Evolutionary conservation across 805 yeast species (phyloP).

Genomic region (Ogataea allantospora): DNA sequence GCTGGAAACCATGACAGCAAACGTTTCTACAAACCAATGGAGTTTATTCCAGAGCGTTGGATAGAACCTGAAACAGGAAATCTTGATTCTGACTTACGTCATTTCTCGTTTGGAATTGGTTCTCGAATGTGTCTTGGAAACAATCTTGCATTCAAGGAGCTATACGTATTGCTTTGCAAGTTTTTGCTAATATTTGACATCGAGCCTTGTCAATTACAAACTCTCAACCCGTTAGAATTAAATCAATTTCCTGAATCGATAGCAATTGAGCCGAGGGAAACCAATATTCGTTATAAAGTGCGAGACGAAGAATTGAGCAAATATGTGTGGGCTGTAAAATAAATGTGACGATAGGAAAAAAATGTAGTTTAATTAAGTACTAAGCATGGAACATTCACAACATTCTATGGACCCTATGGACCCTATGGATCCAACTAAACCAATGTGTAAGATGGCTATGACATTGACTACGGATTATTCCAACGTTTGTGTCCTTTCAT

Average conservation of each 20-base stretch:
- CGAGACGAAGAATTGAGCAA: conserved; percentile 24
- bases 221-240: conserved; percentile 47
- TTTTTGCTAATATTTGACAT: conserved; percentile 51
- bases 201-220: conserved; percentile 16
- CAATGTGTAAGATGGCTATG: conserved; percentile 40
- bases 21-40: conserved; percentile 42
- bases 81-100: conserved; percentile 28
- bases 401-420: conserved; percentile 22
- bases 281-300: conserved; percentile 33
- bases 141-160: conserved; percentile 60
- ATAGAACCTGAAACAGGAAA: conserved; percentile 27
- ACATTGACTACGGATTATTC: conserved; percentile 42
- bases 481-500: conserved; percentile 41
- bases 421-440: conserved; percentile 5
- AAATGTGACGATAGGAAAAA: conserved; percentile 13
- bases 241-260: conserved; percentile 56
- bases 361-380: conserved; percentile 11
- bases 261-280: conserved; percentile 58
- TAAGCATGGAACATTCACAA: conserved; percentile 17
- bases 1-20: conserved; percentile 64
- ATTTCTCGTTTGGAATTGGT: conserved; percentile 69
- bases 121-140: conserved; percentile 71
- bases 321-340: conserved; percentile 4
- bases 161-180: conserved; percentile 57
- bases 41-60: conserved; percentile 55